Evolutionary conservation across 192 early-diverging fungal species (phyloP).

Genomic region (Coemansia sp.): DNA sequence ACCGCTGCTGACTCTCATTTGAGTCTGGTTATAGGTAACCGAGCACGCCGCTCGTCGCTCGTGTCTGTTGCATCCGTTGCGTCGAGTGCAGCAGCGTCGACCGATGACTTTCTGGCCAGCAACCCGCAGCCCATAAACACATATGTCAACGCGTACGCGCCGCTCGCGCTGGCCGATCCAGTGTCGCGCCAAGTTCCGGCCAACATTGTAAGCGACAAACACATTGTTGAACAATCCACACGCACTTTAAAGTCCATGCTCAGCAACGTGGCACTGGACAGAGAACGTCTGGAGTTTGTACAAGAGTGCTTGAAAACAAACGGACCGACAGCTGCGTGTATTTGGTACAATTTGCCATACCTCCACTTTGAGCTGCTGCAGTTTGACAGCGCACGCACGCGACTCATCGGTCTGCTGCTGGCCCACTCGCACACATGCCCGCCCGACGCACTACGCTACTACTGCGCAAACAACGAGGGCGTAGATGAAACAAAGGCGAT

Average conservation of each 20-base stretch:
- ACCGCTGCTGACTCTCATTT: background rate
- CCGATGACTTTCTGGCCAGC: conserved; percentile 12
- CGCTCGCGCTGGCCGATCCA: conserved; percentile 1
- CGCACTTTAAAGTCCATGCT: conserved; percentile 20
- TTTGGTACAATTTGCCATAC: conserved; percentile 36
- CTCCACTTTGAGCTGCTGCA: conserved; percentile 37
- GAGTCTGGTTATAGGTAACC: background rate
- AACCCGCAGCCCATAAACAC: conserved; percentile 4
- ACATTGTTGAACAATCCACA: conserved; percentile 12
- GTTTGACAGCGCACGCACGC: conserved; percentile 30
- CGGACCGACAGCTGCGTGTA: conserved; percentile 26
- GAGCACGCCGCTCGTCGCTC: background rate
- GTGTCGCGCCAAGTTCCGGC: background rate
- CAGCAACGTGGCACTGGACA: conserved; percentile 17
- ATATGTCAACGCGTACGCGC: conserved; percentile 35
- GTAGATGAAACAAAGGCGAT: conserved; percentile 6
- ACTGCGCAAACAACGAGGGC: background rate
- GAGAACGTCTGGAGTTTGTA: conserved; percentile 37
- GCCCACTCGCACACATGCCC: conserved; percentile 29
- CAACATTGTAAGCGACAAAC: background rate
- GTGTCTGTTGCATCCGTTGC: conserved; percentile 5
- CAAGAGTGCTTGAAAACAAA: conserved; percentile 16
- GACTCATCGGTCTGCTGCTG: conserved; percentile 29
- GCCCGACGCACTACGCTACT: conserved; percentile 14
- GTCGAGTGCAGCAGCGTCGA: conserved; percentile 7